Evolutionary conservation across 176 grass and related monocot genomes (phyloP), one percentile per base, ranked within the genome.

Genomic region (Tillandsia fasciculata): DNA sequence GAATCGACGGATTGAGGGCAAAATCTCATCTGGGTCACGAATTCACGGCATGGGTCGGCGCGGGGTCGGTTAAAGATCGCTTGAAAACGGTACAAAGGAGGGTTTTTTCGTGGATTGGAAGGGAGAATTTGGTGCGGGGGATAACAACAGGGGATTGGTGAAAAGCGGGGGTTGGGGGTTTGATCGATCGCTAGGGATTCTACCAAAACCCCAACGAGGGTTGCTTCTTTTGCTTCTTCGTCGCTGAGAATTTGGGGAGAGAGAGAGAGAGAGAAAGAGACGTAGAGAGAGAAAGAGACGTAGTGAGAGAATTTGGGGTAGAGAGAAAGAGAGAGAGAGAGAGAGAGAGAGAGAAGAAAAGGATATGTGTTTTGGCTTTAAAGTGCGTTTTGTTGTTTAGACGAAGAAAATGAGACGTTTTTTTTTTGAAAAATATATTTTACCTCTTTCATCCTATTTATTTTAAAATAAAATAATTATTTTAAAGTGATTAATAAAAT

Each of bases 51-150:
- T 71, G 72, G 66, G 65, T 71, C 72, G 73, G 56, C 53, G 66
- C 8, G 65, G 72, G 66, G 52, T 71, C 72, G 73, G 56, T 48
- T 54, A 61, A 57, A 63, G 73, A 71, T 67, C 72, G 64, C 71
- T 8, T 26, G 50, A 70, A 14, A 13, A 20, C 28, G 12, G 20
- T 26, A 26, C 67, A 48, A 51, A 26, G 12, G 28, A 13, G 12
- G 17, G 51, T 28, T 75, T 51, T 65, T 66, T 11, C 27, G 29
- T 9, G 22, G 49, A 64, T 26, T 6, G 24, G 10, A 50, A 18
- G 52, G 17, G 49, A 23, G 23, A 70, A 51, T 52, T 33, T 33
- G 29, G 29, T 5, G 29, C 3, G 4, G 33, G 3, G 33, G 33
- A 42, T 42, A 42, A 42, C 5, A 42, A 42, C 33, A 6, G 33